Evolutionary conservation across 2,329 filamentous ascomycete species (phyloP).

Genomic region (Penicillium sp.): DNA sequence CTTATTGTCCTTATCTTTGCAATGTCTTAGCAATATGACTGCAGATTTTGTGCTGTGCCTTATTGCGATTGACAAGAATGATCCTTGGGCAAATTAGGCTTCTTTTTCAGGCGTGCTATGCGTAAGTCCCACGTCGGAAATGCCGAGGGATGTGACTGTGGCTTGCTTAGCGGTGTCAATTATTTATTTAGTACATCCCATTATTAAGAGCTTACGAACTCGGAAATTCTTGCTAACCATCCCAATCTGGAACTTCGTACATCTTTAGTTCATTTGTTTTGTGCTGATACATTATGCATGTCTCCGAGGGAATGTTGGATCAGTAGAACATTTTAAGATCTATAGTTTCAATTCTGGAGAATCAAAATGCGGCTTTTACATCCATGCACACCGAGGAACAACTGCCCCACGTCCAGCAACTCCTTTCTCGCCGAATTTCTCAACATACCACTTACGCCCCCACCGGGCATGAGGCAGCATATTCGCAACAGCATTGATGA

Average conservation of each 20-base stretch:
- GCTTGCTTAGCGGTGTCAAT: neutral
- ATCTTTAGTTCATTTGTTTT: neutral
- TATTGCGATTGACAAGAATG: neutral
- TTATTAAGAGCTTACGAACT: neutral
- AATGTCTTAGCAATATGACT: neutral
- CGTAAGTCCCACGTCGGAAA: neutral
- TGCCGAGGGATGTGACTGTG: neutral
- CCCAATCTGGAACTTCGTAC: neutral
- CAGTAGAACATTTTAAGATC: too few species aligned
- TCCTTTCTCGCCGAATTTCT: conserved; percentile 83
- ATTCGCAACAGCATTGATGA: conserved; percentile 82
- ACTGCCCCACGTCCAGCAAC: conserved; percentile 74
- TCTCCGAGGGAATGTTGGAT: too few species aligned
- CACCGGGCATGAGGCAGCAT: conserved; percentile 86
- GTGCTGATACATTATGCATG: neutral
- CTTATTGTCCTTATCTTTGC: neutral
- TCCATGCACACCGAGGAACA: conserved; percentile 55
- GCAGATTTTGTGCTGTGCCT: too few species aligned
- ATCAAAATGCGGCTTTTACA: conserved; percentile 21
- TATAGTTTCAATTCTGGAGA: too few species aligned
- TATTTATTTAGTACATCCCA: neutral
- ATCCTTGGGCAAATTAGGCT: neutral
- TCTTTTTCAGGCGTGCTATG: neutral
- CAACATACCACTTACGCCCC: conserved; percentile 81
- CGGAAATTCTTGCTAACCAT: too few species aligned